These are phyloP conservation scores for Allium cepa DNA, from an alignment of 106 monocot genomes.

Conservation along the genomic window DNA sequence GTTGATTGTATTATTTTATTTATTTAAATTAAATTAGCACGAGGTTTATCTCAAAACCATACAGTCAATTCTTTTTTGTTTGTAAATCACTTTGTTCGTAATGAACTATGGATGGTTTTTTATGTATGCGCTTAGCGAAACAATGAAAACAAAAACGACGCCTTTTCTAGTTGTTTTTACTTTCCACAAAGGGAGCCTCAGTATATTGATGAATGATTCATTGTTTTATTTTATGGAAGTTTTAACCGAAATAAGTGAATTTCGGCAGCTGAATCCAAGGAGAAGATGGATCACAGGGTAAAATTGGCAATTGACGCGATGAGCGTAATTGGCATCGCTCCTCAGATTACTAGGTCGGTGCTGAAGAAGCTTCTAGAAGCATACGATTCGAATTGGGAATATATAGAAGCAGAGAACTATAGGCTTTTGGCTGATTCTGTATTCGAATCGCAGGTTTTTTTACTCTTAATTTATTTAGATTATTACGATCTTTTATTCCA, in stretches of 20 bases:
- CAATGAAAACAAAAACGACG: too few species aligned
- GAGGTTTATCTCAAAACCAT: too few species aligned
- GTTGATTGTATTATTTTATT: too few species aligned
- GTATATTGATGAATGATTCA: neutral
- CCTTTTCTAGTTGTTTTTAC: too few species aligned
- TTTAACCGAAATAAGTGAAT: neutral
- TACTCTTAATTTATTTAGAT: neutral
- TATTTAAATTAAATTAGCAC: too few species aligned
- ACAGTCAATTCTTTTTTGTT: too few species aligned
- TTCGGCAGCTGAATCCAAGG: neutral
- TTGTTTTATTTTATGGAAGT: neutral
- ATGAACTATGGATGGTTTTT: too few species aligned
- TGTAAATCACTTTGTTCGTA: too few species aligned
- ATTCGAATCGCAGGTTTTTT: constrained; percentile 18
- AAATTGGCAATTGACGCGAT: constrained; percentile 41
- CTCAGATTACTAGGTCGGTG: constrained; percentile 20
- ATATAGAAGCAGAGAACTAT: constrained; percentile 68
- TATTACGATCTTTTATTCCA: neutral
- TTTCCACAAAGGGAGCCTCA: too few species aligned
- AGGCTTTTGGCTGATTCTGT: constrained; percentile 51
- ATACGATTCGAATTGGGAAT: constrained; percentile 55
- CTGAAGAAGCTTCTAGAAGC: constrained; percentile 33
- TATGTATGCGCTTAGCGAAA: too few species aligned
- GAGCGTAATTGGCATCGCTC: constrained; percentile 39
- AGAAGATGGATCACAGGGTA: neutral